Base-by-base conservation (phyloP, 805 yeast species). In the Candida palmyrensis region DNA sequence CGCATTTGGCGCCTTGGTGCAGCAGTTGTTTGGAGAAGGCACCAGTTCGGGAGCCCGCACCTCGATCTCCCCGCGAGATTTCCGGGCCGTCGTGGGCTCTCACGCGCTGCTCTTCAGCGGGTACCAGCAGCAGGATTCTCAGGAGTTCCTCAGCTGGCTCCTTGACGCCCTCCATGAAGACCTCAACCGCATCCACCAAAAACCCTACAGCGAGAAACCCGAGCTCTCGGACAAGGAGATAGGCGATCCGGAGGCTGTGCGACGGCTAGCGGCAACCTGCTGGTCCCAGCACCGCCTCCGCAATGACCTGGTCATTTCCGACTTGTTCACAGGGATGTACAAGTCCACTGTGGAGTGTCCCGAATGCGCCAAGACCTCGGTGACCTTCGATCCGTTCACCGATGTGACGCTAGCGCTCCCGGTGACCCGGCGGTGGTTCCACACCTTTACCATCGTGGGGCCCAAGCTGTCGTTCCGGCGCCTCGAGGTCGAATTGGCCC, bases 151-250 rank as follows among this genome's bases (percentile, higher is more conserved):
- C 32, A 89, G 94, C 19, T 90, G 84, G 68, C 56, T 90, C 20
- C 64, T 90, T 18, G 96, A 90, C 57, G 88, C 92, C 2, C 62
- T 90, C 23, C 97, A 90, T 51, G 97, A 90, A 55, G 97, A 90
- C 57, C 66, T 90, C 42, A 92, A 92, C 50, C 68, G 96, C 36
- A 80, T 90, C 18, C 52, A 74, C 6, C 62, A 82, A 23, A 92
- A 92, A 51, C 97, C 97, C 1, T 81, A 80, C 43, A 75, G 86
- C 6, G 95, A 86, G 47, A 87, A 87, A 48, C 96, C 97, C 0
- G 96, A 87, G 49, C 53, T 82, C 15, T 59, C 73, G 9, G 85
- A 78, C 23, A 81, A 74, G 22, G 76, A 77, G 47, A 71, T 77
- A 3, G 61, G 66, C 26, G 73, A 82, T 49, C 56, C 59, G 1